Conservation (phyloP, 108 stramenopile species). For the Conticribra weissflogii region DNA sequence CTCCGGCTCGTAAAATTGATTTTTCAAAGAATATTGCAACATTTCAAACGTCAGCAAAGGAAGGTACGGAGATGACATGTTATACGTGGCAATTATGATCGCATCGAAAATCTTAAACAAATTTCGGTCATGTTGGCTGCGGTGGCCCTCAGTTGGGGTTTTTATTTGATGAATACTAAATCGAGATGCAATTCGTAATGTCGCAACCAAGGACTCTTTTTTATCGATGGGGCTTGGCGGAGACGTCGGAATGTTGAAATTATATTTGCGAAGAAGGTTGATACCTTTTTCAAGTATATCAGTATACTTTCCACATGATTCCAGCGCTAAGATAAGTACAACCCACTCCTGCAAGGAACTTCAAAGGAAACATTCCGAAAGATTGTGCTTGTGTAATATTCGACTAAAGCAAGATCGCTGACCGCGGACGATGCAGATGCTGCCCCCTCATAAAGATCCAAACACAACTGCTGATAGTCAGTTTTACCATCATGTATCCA, state of each 20-base stretch:
- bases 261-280: background rate
- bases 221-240: background rate
- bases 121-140: background rate
- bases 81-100: background rate
- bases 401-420: slow-evolving; percentile 2
- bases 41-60: background rate
- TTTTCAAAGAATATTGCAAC: background rate
- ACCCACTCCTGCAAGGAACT: slow-evolving; percentile 1
- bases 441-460: slow-evolving; percentile 10
- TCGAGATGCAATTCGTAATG: background rate
- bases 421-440: slow-evolving; percentile 11
- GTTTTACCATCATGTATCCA: slow-evolving; percentile 6
- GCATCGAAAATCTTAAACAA: background rate
- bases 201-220: background rate
- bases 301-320: background rate
- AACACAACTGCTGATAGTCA: slow-evolving; percentile 7
- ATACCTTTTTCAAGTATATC: background rate
- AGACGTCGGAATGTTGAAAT: background rate
- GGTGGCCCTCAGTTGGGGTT: background rate
- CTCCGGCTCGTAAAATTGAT: background rate
- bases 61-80: background rate
- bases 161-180: slow-evolving; percentile 5
- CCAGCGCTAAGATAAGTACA: background rate
- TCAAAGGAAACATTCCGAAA: slow-evolving; percentile 7
- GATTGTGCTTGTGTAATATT: slow-evolving; percentile 4